phyloP scores from a whole-genome alignment of 371 early-diverging fungal species.

The Mucor sp. region DNA sequence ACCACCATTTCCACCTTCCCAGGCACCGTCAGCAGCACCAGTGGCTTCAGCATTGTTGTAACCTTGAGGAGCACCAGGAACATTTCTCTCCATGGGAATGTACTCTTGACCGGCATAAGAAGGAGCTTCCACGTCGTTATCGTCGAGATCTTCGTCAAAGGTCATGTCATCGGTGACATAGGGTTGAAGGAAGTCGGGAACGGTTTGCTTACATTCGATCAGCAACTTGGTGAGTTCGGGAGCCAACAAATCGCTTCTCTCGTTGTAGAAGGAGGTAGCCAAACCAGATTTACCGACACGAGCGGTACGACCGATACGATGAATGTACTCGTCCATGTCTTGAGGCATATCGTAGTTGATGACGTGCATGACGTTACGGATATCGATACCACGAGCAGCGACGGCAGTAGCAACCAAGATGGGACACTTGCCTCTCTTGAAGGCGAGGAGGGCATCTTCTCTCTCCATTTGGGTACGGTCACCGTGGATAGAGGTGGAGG shows the following conservation, averaged over 20 bases:
- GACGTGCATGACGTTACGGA: constrained; percentile 82
- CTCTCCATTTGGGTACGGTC: constrained; percentile 81
- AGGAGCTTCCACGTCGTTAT: constrained; percentile 43
- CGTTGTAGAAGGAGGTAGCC: constrained; percentile 78
- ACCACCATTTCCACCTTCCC: constrained; percentile 20
- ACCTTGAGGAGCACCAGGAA: constrained; percentile 39
- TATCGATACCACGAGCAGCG: constrained; percentile 91
- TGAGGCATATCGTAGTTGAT: constrained; percentile 85
- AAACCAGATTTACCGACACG: constrained; percentile 74
- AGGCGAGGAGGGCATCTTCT: constrained; percentile 76
- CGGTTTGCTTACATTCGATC: constrained; percentile 75
- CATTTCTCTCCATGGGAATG: constrained; percentile 37
- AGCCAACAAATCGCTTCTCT: constrained; percentile 48
- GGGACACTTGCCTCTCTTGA: constrained; percentile 74
- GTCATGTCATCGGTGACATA: constrained; percentile 37
- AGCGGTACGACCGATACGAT: constrained; percentile 83
- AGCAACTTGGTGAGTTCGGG: constrained; percentile 75
- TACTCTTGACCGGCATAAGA: constrained; percentile 53
- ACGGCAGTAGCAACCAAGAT: constrained; percentile 93
- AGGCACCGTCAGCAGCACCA: constrained; percentile 35
- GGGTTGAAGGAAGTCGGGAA: constrained; percentile 74
- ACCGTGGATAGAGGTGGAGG: constrained; percentile 74
- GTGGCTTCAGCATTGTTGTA: constrained; percentile 32
- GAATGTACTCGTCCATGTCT: constrained; percentile 84
- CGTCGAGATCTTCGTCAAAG: constrained; percentile 53